Base-by-base conservation (phyloP, 1,284 basidiomycete genomes). In the Stereum hirsutum region DNA sequence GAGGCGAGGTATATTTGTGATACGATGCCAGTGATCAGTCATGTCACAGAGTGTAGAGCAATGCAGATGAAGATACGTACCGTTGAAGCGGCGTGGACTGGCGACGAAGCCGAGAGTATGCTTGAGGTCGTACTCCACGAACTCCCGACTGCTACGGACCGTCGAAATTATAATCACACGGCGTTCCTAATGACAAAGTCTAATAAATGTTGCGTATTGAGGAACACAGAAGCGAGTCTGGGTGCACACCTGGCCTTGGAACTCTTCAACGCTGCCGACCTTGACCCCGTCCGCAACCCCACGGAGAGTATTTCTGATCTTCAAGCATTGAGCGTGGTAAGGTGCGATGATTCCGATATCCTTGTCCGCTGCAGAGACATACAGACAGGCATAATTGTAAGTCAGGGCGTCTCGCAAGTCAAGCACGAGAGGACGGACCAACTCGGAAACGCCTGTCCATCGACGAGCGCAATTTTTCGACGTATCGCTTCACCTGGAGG, bases 261-360 rank as follows among this genome's bases (percentile, higher is more conserved):
- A 82, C 46, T 78, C 74, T 55, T 82, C 78, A 1, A 79, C 76
- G 43, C 69, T 75, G n/a, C 76, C 78, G 15, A 80, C 73, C 44
- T 75, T 79, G 47, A 78, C 64, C 4, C 60, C 66, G 41, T 54
- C 63, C 54, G 35, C 45, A 38, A 50, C 59, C 52, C 43, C 20
- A 32, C 48, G 36, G 41, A 57, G 35, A 61, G 54, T 28, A 54
- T 49, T 36, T 31, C 58, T 48, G 34, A 80, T 74, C 54, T 77
- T 78, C 46, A 62, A 61, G 31, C 69, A 63, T 51, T 82, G 78
- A 2, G 75, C 74, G 53, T 75, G 70, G 50, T 81, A 82, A 0
- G 78, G 78, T 1, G 78, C 64, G 30, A 82, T 80, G 24, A 81
- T 57, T 8, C 78, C 78, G 49, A 80, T 78, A 45, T 81, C 66